Evolutionary conservation across 768 basidiomycete genomes (phyloP), one percentile per base, ranked within the genome.

Genomic region (Gloeopeniophorella convolvens): DNA sequence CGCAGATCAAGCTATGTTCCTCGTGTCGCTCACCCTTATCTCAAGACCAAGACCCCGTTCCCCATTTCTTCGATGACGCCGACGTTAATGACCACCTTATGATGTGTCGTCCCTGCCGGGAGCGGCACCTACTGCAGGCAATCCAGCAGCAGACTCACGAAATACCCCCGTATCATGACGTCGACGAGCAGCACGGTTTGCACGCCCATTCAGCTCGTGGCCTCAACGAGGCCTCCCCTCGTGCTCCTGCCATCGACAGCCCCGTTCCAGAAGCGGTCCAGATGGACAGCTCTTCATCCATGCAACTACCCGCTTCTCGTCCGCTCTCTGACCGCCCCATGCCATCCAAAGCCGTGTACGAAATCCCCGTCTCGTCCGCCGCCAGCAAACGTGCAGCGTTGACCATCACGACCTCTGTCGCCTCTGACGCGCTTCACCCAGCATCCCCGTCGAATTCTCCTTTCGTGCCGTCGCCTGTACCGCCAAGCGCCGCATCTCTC

Each of bases 381-480:
- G 61, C 52, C 28, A 69, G 61, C 42, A 70, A 70, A 49, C 63
- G 77, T 12, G 48, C 56, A 0, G 58, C 60, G 34, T 52, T 71
- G 27, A 49, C 60, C 30, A 64, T 77, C 23, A 68, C 74, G 48
- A 74, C 72, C 0, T 69, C 72, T 10, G 60, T 70, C 6, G 64
- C 71, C 1, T 68, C 65, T 15, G 66, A 43, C 48, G 57, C 41
- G 50, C 51, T 50, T 42, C 52, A 37, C 41, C 51, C 41, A 20
- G 12, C 45, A 33, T 32, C 42, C 47, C 54, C 56, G 30, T 58
- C 58, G 51, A 44, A 50, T 41, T 45, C 45, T 16, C 53, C 58
- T 39, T 54, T 50, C 51, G 43, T 52, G 55, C 26, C 61, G 35
- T 30, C 21, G 42, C 37, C 65, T 61, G 48, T 44, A 59, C 30